These are phyloP conservation scores for Saksenaea oblongispora DNA, from an alignment of 371 early-diverging fungal species.

Conservation along the genomic window DNA sequence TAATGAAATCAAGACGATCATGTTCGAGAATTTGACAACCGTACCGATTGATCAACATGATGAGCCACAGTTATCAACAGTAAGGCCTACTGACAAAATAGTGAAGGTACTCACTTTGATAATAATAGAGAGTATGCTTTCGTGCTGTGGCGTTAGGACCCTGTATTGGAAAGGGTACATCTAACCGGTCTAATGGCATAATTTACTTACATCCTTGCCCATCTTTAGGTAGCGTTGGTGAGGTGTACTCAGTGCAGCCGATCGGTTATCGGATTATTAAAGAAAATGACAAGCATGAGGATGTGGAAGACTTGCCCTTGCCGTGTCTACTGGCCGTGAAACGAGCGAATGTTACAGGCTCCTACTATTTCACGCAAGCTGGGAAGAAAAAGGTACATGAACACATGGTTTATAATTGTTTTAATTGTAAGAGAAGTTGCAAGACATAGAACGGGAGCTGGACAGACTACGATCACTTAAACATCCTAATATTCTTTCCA, in stretches of 20 bases:
- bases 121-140: constrained; percentile 34
- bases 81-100: not conserved
- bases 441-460: constrained; percentile 64
- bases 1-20: constrained; percentile 44
- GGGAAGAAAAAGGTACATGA: constrained; percentile 49
- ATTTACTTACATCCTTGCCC: not conserved
- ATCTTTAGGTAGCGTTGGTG: constrained; percentile 29
- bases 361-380: constrained; percentile 50
- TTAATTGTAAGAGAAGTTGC: constrained; percentile 24
- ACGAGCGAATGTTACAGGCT: constrained; percentile 35
- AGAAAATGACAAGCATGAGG: constrained; percentile 11
- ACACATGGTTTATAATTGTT: not conserved
- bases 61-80: constrained; percentile 23
- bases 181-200: not conserved
- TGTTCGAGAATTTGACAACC: constrained; percentile 53
- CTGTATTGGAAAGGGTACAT: constrained; percentile 30
- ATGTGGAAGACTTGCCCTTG: constrained; percentile 21
- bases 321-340: constrained; percentile 42
- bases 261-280: constrained; percentile 29
- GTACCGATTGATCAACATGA: constrained; percentile 47
- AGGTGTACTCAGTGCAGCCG: constrained; percentile 44
- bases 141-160: constrained; percentile 44
- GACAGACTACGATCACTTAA: constrained; percentile 57
- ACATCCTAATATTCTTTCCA: constrained; percentile 53
- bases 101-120: not conserved